These are phyloP conservation scores for Solanum corneliomulleri DNA, from an alignment of 257 asterid genomes.

Conservation along the genomic window DNA sequence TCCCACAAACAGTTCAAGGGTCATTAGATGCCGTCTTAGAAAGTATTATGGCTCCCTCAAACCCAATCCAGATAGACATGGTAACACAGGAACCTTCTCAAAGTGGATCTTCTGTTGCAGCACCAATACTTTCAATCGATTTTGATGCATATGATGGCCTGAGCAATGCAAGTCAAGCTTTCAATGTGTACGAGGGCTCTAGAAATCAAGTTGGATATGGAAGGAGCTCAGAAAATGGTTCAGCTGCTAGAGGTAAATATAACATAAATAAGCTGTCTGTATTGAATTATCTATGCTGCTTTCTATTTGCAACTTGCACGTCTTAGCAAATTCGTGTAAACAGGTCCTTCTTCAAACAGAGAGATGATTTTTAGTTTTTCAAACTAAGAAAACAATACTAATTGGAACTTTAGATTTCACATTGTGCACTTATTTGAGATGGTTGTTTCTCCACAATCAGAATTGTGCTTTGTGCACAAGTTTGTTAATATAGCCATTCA, in stretches of 20 bases:
- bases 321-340: neutral
- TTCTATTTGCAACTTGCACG: neutral
- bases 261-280: neutral
- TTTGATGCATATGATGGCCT: constrained; percentile 55
- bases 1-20: constrained; percentile 31
- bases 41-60: constrained; percentile 30
- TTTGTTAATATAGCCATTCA: neutral
- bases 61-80: constrained; percentile 29
- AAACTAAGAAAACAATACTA: neutral
- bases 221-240: constrained; percentile 37
- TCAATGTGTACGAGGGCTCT: constrained; percentile 42
- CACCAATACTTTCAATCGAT: constrained; percentile 38
- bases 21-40: constrained; percentile 31
- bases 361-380: neutral
- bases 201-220: constrained; percentile 35
- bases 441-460: neutral
- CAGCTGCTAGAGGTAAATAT: constrained; percentile 3
- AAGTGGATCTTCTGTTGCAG: constrained; percentile 77
- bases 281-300: neutral
- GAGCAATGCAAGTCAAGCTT: constrained; percentile 51
- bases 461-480: neutral
- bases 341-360: neutral
- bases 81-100: constrained; percentile 63
- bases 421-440: neutral
- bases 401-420: neutral